phyloP scores from a whole-genome alignment of 2,329 filamentous ascomycete species.

The Fusarium napiforme region DNA sequence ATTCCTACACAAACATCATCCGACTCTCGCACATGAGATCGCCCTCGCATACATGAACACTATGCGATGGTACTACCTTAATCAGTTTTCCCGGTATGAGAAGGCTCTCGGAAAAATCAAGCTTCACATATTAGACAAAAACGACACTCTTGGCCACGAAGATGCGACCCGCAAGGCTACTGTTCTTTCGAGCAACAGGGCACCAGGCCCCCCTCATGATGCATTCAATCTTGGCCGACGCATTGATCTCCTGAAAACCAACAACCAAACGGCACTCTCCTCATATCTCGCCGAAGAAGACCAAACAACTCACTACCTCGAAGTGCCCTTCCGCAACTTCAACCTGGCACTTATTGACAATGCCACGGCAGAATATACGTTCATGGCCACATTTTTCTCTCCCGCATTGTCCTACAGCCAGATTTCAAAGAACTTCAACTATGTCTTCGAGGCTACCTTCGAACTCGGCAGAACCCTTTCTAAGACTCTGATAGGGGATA shows the following conservation, averaged over 20 bases:
- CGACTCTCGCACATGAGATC: constrained; percentile 88
- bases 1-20: constrained; percentile 85
- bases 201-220: constrained; percentile 75
- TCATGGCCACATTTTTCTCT: constrained; percentile 89
- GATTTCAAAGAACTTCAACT: constrained; percentile 84
- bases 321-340: constrained; percentile 92
- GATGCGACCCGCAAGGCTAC: constrained; percentile 73
- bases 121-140: constrained; percentile 83
- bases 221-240: constrained; percentile 89
- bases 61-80: constrained; percentile 98
- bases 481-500: constrained; percentile 78
- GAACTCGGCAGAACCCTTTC: constrained; percentile 82
- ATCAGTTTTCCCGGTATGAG: constrained; percentile 89
- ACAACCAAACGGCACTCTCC: constrained; percentile 79
- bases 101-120: constrained; percentile 86
- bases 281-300: constrained; percentile 94
- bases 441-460: constrained; percentile 92
- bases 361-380: constrained; percentile 92
- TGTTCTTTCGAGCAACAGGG: constrained; percentile 60
- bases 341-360: constrained; percentile 96
- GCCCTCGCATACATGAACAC: constrained; percentile 95
- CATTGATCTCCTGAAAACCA: constrained; percentile 81
- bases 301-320: constrained; percentile 84
- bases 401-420: constrained; percentile 78
- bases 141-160: constrained; percentile 85